Evolutionary conservation across 306 rosid genomes (phyloP).

Genomic region (Coriaria nepalensis): DNA sequence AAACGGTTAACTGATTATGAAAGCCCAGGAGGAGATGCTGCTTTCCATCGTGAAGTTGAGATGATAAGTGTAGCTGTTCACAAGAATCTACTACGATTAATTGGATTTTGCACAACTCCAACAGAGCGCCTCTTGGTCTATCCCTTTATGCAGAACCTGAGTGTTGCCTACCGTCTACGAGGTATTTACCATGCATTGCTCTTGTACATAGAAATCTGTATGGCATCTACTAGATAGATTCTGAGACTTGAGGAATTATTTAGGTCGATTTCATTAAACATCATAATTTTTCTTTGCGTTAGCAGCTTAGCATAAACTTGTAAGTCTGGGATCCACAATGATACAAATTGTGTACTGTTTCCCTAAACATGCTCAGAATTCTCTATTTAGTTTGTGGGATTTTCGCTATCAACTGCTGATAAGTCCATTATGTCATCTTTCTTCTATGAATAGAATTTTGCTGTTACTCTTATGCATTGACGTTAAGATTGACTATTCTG

Average conservation of each 20-base stretch:
- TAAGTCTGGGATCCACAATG: no score
- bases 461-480: constrained; percentile 1
- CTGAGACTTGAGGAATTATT: no score
- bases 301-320: no score
- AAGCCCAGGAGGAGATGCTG: constrained; percentile 96
- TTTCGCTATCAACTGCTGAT: no score
- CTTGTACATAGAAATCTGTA: not conserved
- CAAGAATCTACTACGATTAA: constrained; percentile 66
- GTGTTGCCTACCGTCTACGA: constrained; percentile 87
- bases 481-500: constrained; percentile 9
- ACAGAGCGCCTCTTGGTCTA: constrained; percentile 90
- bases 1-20: constrained; percentile 86
- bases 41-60: constrained; percentile 98
- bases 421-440: no score
- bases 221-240: no score
- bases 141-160: constrained; percentile 94
- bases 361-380: no score
- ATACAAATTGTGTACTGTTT: no score
- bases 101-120: constrained; percentile 90
- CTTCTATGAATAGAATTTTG: no score
- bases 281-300: no score
- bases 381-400: no score
- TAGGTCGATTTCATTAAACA: no score
- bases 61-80: constrained; percentile 99
- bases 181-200: constrained; percentile 26